Percentiles rank a stretch among this genome's conserved stretches.
Conservation (phyloP, 129 eudicot genomes). For the Lonicera japonica region DNA sequence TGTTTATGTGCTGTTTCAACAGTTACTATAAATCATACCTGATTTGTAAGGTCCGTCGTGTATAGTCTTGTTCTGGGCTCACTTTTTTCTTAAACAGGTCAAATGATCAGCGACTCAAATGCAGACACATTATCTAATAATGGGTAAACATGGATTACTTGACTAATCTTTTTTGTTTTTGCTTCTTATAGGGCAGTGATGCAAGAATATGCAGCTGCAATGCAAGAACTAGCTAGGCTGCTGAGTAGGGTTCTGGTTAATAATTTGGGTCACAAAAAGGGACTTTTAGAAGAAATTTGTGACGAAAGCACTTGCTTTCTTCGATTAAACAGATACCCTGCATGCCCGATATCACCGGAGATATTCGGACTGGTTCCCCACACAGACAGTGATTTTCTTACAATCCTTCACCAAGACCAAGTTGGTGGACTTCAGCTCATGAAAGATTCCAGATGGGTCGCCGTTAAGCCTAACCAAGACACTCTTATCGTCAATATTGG, state of each 20-base stretch:
- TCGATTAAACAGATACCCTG: conserved; percentile 54
- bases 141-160: too few relatives aligned
- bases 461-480: conserved; percentile 59
- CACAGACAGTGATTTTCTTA: conserved; percentile 68
- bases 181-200: conserved; percentile 45
- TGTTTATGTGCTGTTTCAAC: too few relatives aligned
- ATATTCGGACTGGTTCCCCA: conserved; percentile 64
- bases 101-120: too few relatives aligned
- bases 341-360: conserved; percentile 47
- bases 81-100: too few relatives aligned
- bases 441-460: conserved; percentile 72
- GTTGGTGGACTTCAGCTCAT: conserved; percentile 75
- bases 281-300: conserved; percentile 37
- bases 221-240: conserved; percentile 55
- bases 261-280: conserved; percentile 38
- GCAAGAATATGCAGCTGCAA: conserved; percentile 55
- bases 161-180: not conserved
- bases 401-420: conserved; percentile 69
- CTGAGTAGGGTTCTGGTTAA: conserved; percentile 35
- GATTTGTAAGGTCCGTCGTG: too few relatives aligned
- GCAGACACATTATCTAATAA: too few relatives aligned
- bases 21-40: too few relatives aligned
- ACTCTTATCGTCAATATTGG: conserved; percentile 79
- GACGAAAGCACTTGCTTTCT: conserved; percentile 60
- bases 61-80: too few relatives aligned